phyloP scores from a whole-genome alignment of 2,329 filamentous ascomycete species.

The Exophiala phaeomuriformis region DNA sequence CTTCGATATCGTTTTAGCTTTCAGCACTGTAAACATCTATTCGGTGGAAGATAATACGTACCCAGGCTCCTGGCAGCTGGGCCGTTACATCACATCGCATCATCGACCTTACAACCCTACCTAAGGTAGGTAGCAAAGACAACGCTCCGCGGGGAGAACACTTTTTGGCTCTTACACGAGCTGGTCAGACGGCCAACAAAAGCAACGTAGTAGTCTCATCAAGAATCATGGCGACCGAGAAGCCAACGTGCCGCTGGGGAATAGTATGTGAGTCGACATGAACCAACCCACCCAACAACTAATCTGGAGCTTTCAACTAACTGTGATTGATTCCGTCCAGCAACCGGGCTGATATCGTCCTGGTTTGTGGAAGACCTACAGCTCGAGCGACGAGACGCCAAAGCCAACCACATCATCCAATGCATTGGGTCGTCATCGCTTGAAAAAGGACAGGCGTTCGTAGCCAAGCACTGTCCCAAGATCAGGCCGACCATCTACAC shows the following conservation, averaged over 20 bases:
- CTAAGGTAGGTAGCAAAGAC: too few relatives aligned
- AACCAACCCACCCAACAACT: not conserved
- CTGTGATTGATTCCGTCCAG: constrained; percentile 16
- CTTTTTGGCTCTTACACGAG: too few relatives aligned
- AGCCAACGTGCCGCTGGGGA: constrained; percentile 20
- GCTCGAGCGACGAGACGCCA: constrained; percentile 32
- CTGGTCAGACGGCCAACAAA: too few relatives aligned
- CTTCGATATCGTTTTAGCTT: too few relatives aligned
- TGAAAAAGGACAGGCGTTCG: constrained; percentile 37
- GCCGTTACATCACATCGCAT: too few relatives aligned
- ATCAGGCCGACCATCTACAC: not conserved
- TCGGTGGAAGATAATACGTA: too few relatives aligned
- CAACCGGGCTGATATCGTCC: constrained; percentile 41
- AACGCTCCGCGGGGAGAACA: too few relatives aligned
- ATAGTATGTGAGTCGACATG: constrained; percentile 15
- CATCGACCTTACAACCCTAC: too few relatives aligned
- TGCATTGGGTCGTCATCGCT: constrained; percentile 39
- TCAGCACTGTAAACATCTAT: too few relatives aligned
- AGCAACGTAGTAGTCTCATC: too few relatives aligned
- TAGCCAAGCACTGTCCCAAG: constrained; percentile 28
- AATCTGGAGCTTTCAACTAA: not conserved
- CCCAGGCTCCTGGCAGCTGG: too few relatives aligned
- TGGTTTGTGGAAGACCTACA: constrained; percentile 43
- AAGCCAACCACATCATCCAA: constrained; percentile 39
- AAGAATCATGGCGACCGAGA: constrained; percentile 6